phyloP scores from a whole-genome alignment of 371 early-diverging fungal genomes.

The Apophysomyces elegans region DNA sequence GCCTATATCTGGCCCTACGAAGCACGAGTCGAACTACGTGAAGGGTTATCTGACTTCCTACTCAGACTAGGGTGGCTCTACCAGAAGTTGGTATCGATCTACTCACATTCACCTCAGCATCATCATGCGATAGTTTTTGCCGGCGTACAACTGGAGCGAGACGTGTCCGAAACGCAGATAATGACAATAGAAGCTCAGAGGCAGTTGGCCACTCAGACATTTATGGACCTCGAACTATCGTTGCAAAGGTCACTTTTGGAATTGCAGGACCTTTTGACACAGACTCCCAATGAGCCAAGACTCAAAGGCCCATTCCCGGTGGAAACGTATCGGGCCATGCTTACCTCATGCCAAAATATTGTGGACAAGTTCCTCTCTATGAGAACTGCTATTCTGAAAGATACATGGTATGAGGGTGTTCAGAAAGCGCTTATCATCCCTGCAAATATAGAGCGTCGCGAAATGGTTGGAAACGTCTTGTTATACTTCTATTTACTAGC shows the following conservation, averaged over 20 bases:
- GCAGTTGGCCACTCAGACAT: slow-evolving; percentile 43
- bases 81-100: slow-evolving; percentile 68
- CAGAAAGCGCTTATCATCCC: slow-evolving; percentile 61
- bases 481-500: slow-evolving; percentile 82
- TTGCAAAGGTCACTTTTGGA: slow-evolving; percentile 70
- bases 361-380: slow-evolving; percentile 75
- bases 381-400: slow-evolving; percentile 67
- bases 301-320: slow-evolving; percentile 84
- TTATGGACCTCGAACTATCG: slow-evolving; percentile 73
- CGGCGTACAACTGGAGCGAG: slow-evolving; percentile 11
- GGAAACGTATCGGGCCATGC: slow-evolving; percentile 65
- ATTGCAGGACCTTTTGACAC: slow-evolving; percentile 62
- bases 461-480: slow-evolving; percentile 75
- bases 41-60: slow-evolving; percentile 68
- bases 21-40: slow-evolving; percentile 81
- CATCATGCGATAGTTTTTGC: background rate
- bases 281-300: slow-evolving; percentile 85
- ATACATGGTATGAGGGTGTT: slow-evolving; percentile 61
- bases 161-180: slow-evolving; percentile 20
- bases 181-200: slow-evolving; percentile 21
- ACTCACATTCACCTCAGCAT: slow-evolving; percentile 47
- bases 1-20: slow-evolving; percentile 83
- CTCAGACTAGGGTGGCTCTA: slow-evolving; percentile 71
- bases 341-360: slow-evolving; percentile 74
- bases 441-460: slow-evolving; percentile 59